Evolutionary conservation across 1,139 yeast genomes (phyloP).

Genomic region (Yamadazyma atmosphaerica): DNA sequence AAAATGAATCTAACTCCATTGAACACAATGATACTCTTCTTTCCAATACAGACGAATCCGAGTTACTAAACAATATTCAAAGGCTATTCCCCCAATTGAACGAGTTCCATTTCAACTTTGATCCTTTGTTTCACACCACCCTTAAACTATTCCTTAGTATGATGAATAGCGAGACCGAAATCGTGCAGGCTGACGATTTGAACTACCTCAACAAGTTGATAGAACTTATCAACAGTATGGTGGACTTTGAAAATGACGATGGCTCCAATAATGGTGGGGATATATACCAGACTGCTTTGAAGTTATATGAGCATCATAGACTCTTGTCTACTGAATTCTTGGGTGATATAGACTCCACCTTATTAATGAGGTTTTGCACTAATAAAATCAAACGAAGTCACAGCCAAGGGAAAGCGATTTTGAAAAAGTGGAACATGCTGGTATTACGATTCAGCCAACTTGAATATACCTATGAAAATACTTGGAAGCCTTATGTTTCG

Average conservation of each 20-base stretch:
- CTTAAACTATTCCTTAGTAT: conserved; percentile 24
- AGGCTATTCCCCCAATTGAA: conserved; percentile 29
- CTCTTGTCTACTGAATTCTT: conserved; percentile 12
- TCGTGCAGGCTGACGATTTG: conserved; percentile 20
- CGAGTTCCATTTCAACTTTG: conserved; percentile 31
- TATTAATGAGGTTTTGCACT: conserved; percentile 30
- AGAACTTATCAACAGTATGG: conserved; percentile 22
- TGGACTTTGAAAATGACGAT: conserved; percentile 33
- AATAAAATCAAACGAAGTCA: conserved; percentile 13
- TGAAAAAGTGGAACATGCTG: conserved; percentile 21
- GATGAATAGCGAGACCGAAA: conserved; percentile 19
- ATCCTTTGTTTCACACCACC: conserved; percentile 22
- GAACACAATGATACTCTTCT: too few relatives aligned
- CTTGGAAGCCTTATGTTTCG: conserved; percentile 10
- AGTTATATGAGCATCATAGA: conserved; percentile 24
- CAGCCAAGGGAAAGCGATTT: conserved; percentile 4
- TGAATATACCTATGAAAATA: conserved; percentile 7
- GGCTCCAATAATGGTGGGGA: conserved; percentile 17
- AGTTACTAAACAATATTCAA: conserved; percentile 11
- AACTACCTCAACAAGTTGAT: conserved; percentile 26
- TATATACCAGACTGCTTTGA: conserved; percentile 23
- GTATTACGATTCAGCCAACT: conserved; percentile 10
- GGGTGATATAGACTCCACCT: conserved; percentile 14
- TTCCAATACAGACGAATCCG: conserved; percentile 1
- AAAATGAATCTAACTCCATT: neutral